Base-by-base conservation (phyloP, 2,329 filamentous ascomycete genomes). In the Sporothrix brunneoviolacea region DNA sequence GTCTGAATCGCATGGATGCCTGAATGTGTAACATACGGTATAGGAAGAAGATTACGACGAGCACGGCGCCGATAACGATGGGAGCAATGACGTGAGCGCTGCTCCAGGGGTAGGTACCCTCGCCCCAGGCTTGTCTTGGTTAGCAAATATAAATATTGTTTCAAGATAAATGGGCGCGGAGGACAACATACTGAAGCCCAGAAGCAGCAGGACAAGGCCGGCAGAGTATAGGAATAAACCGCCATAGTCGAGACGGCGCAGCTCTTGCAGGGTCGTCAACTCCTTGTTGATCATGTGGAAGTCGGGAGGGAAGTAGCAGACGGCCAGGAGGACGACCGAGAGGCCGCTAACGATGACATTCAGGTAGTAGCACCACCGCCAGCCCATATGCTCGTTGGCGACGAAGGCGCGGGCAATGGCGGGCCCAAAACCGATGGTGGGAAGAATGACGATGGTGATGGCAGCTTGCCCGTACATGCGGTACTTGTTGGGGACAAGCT, bases 321-420 rank as follows among this genome's bases (percentile, higher is more conserved):
- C 61, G 27, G 62, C 60, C 48, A 68, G 72, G 3, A 72, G 62
- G 2, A 64, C 57, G 2, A 70, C 56, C 8, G 68, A 62, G 27
- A 70, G 51, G 10, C 62, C 63, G 33, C 62, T 65, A 49, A 70
- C 61, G 46, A 73, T 70, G 52, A 73, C 70, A 49, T 67, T 68
- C 8, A 76, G 57, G 55, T 73, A 75, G 58, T 72, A 78, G 45
- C 61, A 67, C 70, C 71, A 74, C 12, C 74, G 64, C 73, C 74
- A 77, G 15, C 64, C 63, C 5, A 64, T 57, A 5, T 55, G 58
- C 1, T 71, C 73, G 40, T 70, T 63, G 18, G 63, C 50, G 37
- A 72, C 67, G 33, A 75, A 64, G 4, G 63, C 61, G 8, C 68
- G 62, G 3, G 72, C 72, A 50, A 76, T 70, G 43, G 73, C 61